Conservation (phyloP, 2,329 filamentous ascomycete species). For the Nigrograna mackinnonii region DNA sequence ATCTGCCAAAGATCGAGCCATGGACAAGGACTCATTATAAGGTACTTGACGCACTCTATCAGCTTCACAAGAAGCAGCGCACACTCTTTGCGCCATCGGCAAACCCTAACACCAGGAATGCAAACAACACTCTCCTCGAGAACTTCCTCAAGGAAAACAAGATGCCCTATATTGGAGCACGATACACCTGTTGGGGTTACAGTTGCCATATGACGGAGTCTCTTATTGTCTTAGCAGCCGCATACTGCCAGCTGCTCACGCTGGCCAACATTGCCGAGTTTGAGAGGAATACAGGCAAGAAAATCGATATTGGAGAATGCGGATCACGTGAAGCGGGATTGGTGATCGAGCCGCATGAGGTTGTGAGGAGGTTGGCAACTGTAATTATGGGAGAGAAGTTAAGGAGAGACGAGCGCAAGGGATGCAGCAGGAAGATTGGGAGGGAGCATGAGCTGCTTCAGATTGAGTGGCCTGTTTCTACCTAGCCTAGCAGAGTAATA, state of each 20-base stretch:
- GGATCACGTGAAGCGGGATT: constrained; percentile 22
- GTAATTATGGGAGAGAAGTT: constrained; percentile 37
- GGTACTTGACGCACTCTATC: constrained; percentile 38
- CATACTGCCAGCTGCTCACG: constrained; percentile 35
- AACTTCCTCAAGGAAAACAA: constrained; percentile 23
- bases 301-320: constrained; percentile 33
- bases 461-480: background rate
- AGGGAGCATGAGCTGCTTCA: constrained; percentile 4
- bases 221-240: constrained; percentile 36
- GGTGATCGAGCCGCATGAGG: constrained; percentile 24
- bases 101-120: constrained; percentile 18
- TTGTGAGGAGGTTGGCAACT: constrained; percentile 34
- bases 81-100: constrained; percentile 32
- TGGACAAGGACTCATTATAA: constrained; percentile 47
- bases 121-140: constrained; percentile 32
- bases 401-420: constrained; percentile 37
- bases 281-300: constrained; percentile 21
- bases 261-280: constrained; percentile 29
- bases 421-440: constrained; percentile 22
- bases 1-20: constrained; percentile 38
- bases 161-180: constrained; percentile 29
- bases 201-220: constrained; percentile 31
- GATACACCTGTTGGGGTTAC: constrained; percentile 39
- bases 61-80: constrained; percentile 33
- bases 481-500: too few species aligned